phyloP scores from a whole-genome alignment of 1,284 basidiomycete genomes.

The Ceratobasidium sp. region DNA sequence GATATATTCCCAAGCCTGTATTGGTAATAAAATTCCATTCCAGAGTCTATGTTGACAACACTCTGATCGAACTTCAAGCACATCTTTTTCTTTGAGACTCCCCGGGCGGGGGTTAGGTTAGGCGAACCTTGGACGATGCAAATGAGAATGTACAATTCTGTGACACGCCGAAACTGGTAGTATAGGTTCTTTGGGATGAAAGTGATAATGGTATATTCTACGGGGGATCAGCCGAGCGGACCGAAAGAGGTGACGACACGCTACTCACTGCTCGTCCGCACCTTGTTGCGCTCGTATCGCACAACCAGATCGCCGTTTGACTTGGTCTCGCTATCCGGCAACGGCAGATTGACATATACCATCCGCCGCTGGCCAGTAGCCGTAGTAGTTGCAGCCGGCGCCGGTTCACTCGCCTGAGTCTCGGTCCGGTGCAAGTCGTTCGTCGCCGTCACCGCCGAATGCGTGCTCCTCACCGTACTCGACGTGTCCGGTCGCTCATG shows the following conservation, averaged over 20 bases:
- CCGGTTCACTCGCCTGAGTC: slow-evolving; percentile 21
- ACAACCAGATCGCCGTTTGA: slow-evolving; percentile 80
- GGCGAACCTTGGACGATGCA: slow-evolving; percentile 82
- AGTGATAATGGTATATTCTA: slow-evolving; percentile 91
- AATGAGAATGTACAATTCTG: slow-evolving; percentile 92
- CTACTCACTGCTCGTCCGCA: slow-evolving; percentile 89
- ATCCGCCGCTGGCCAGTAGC: slow-evolving; percentile 63
- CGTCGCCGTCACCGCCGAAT: slow-evolving; percentile 26
- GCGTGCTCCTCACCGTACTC: slow-evolving; percentile 10
- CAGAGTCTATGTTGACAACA: too few relatives aligned
- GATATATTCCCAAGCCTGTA: too few relatives aligned
- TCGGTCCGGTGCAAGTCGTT: slow-evolving; percentile 43
- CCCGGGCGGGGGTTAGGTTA: neutral
- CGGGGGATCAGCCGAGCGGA: neutral
- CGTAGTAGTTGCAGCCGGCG: slow-evolving; percentile 15
- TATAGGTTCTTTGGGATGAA: slow-evolving; percentile 95
- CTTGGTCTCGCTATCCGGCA: slow-evolving; percentile 75
- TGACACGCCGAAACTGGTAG: slow-evolving; percentile 90
- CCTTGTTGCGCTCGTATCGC: slow-evolving; percentile 92
- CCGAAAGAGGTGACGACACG: slow-evolving; percentile 6
- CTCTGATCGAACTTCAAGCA: too few relatives aligned
- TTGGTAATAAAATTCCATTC: too few relatives aligned
- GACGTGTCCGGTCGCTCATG: slow-evolving; percentile 25
- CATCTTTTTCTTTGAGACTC: too few relatives aligned
- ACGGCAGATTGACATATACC: slow-evolving; percentile 81